Conservation (phyloP, 441 rosid species). For the Jatropha podagrica region DNA sequence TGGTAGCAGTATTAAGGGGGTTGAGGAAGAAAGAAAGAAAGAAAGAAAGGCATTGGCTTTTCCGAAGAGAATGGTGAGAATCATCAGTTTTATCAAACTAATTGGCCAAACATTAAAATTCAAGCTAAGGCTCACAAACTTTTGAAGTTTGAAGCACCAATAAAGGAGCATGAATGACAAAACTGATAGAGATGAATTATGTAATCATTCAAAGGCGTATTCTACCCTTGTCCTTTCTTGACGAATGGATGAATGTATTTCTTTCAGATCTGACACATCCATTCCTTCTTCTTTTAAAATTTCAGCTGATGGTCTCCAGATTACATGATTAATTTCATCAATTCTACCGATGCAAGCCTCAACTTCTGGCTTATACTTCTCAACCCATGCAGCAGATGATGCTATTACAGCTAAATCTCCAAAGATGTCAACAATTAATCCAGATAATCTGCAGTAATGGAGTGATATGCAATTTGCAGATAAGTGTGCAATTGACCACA, state of each 20-base stretch:
- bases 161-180: not conserved
- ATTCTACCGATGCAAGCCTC: slow-evolving; percentile 56
- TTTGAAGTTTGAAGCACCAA: not conserved
- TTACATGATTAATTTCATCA: slow-evolving; percentile 56
- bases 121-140: not conserved
- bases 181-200: not conserved
- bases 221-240: slow-evolving; percentile 67
- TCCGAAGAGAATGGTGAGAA: not conserved
- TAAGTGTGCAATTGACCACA: slow-evolving; percentile 8
- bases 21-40: not conserved
- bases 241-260: slow-evolving; percentile 41
- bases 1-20: not conserved
- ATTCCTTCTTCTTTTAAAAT: slow-evolving; percentile 88
- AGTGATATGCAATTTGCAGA: slow-evolving; percentile 16
- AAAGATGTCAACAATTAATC: slow-evolving; percentile 78
- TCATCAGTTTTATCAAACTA: not conserved
- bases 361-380: slow-evolving; percentile 64
- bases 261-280: slow-evolving; percentile 47
- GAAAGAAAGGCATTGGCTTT: not conserved
- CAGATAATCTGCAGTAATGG: slow-evolving; percentile 62
- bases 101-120: not conserved
- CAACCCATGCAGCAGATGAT: slow-evolving; percentile 97
- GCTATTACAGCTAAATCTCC: slow-evolving; percentile 89
- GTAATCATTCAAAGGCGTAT: slow-evolving; percentile 11
- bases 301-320: slow-evolving; percentile 86